Conservation (phyloP, 2,329 filamentous ascomycete species). For the Penicillium brasilianum region DNA sequence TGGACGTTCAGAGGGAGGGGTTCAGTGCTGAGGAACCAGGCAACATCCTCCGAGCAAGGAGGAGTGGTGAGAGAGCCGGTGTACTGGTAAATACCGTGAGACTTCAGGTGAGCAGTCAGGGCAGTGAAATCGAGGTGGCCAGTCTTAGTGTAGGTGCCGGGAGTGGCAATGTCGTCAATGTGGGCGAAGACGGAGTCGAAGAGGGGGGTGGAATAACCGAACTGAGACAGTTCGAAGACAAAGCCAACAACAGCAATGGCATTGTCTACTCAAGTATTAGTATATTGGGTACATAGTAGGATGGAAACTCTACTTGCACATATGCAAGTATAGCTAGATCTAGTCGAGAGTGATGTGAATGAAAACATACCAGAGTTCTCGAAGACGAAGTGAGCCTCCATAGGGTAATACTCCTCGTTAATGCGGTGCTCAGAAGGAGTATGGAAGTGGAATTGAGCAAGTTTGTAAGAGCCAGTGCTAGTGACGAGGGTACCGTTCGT, state of each 20-base stretch:
- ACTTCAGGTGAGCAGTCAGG: conserved; percentile 46
- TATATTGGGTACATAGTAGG: neutral
- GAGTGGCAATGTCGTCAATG: conserved; percentile 45
- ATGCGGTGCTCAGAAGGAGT: conserved; percentile 64
- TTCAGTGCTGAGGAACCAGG: conserved; percentile 49
- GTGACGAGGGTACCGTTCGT: conserved; percentile 56
- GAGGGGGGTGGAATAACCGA: conserved; percentile 45
- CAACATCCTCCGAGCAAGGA: conserved; percentile 63
- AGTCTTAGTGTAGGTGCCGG: conserved; percentile 48
- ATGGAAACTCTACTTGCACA: conserved; percentile 7
- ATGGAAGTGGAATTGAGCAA: conserved; percentile 66
- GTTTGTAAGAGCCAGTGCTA: conserved; percentile 47
- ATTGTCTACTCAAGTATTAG: conserved; percentile 16
- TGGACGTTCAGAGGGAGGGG: conserved; percentile 55
- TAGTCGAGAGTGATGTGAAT: neutral
- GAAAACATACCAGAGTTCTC: conserved; percentile 47
- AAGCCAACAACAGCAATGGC: conserved; percentile 48
- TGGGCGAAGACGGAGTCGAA: conserved; percentile 56
- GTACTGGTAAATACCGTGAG: conserved; percentile 56
- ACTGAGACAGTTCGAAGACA: conserved; percentile 49
- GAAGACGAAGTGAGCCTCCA: conserved; percentile 67
- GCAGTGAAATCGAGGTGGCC: conserved; percentile 51
- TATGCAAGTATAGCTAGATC: neutral
- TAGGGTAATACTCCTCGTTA: conserved; percentile 52
- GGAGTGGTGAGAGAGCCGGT: conserved; percentile 66